phyloP scores from a whole-genome alignment of 192 early-diverging fungal species.

The Paraglomus brasilianum region DNA sequence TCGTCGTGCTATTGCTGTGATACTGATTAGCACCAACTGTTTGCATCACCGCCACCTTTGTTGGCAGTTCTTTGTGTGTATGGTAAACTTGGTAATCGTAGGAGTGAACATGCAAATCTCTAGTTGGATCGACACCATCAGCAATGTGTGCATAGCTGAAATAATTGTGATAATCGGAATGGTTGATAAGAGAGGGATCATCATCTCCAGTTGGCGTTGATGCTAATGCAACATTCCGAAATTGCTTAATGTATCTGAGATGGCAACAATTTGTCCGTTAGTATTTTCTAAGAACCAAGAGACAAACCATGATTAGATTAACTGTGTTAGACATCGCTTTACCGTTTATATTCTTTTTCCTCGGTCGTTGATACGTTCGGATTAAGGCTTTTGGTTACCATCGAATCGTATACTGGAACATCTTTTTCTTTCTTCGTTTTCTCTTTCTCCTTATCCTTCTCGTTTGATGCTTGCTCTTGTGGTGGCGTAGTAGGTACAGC shows the following conservation, averaged over 20 bases:
- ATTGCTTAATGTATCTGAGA: slow-evolving; percentile 46
- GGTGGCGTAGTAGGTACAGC: slow-evolving; percentile 35
- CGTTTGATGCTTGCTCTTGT: slow-evolving; percentile 39
- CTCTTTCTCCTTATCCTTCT: slow-evolving; percentile 39
- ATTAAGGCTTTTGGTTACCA: slow-evolving; percentile 48
- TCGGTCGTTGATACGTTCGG: slow-evolving; percentile 52
- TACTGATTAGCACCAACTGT: slow-evolving; percentile 21
- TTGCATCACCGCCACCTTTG: slow-evolving; percentile 35
- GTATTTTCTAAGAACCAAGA: background rate
- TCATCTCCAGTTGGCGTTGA: slow-evolving; percentile 32
- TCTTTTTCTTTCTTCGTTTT: slow-evolving; percentile 43
- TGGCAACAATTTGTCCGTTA: too few relatives aligned
- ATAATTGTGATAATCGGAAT: slow-evolving; percentile 45
- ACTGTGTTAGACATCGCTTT: slow-evolving; percentile 28
- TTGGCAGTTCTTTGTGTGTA: slow-evolving; percentile 40
- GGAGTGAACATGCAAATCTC: slow-evolving; percentile 31
- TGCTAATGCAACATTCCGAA: slow-evolving; percentile 36
- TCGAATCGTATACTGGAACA: slow-evolving; percentile 46
- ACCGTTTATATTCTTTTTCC: slow-evolving; percentile 60
- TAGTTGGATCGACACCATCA: slow-evolving; percentile 32
- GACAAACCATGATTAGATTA: background rate
- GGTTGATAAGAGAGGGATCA: slow-evolving; percentile 26
- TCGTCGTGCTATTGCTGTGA: slow-evolving; percentile 1
- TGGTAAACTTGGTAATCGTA: slow-evolving; percentile 42
- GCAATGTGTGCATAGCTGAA: slow-evolving; percentile 36